Conservation (phyloP, 768 basidiomycete species). For the Lentinula edodes region DNA sequence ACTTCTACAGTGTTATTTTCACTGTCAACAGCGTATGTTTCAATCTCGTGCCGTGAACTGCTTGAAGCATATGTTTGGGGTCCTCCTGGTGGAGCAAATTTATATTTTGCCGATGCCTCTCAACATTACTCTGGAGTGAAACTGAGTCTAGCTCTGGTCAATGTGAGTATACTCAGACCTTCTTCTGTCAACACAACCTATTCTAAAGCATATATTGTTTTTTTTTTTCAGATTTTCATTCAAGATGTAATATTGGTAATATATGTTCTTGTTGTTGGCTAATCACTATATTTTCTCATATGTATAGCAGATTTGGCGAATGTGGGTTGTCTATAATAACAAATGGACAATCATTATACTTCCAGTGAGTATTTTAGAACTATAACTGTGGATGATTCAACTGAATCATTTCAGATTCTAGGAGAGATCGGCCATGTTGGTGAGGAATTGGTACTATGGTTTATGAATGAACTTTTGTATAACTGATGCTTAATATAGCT, state of each 20-base stretch:
- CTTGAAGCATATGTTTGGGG: neutral
- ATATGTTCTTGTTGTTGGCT: neutral
- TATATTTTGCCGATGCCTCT: neutral
- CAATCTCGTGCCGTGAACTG: neutral
- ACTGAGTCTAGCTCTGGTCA: neutral
- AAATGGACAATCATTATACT: neutral
- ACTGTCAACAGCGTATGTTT: neutral
- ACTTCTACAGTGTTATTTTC: neutral
- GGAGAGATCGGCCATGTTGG: neutral
- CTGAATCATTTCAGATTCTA: neutral
- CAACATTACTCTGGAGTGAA: neutral
- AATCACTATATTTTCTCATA: neutral
- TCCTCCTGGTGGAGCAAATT: neutral
- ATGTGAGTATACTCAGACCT: neutral
- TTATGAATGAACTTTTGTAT: too few species aligned
- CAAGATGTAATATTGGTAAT: neutral
- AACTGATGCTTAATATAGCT: too few species aligned
- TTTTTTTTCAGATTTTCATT: neutral
- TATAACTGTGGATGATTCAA: too few species aligned
- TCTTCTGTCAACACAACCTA: too few species aligned
- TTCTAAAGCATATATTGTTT: neutral
- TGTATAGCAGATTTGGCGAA: neutral
- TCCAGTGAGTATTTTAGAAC: neutral
- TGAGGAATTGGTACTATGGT: neutral
- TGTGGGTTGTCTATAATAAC: neutral